Conservation (phyloP, 352 stramenopile genomes). For the Phytophthora aleatoria region DNA sequence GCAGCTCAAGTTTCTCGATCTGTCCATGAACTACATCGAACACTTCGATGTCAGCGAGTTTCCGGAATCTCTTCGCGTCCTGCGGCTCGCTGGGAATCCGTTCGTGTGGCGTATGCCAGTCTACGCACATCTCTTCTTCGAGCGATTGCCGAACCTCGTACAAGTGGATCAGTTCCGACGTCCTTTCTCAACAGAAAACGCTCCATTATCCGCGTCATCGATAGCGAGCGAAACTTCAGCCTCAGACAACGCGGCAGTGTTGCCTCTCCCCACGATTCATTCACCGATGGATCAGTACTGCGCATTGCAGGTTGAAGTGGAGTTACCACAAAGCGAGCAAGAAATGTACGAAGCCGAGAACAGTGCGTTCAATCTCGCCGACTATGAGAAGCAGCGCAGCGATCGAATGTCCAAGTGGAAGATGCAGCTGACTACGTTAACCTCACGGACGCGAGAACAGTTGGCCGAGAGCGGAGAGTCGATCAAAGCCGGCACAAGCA, state of each 20-base stretch:
- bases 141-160: slow-evolving; percentile 60
- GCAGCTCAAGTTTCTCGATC: slow-evolving; percentile 77
- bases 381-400: slow-evolving; percentile 53
- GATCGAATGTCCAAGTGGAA: slow-evolving; percentile 59
- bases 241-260: slow-evolving; percentile 7
- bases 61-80: slow-evolving; percentile 54
- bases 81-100: slow-evolving; percentile 61
- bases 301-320: slow-evolving; percentile 33
- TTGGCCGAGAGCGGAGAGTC: slow-evolving; percentile 34
- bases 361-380: slow-evolving; percentile 30
- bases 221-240: slow-evolving; percentile 24
- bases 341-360: slow-evolving; percentile 21
- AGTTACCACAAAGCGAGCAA: slow-evolving; percentile 23
- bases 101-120: slow-evolving; percentile 60
- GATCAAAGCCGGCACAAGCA: slow-evolving; percentile 16
- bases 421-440: slow-evolving; percentile 51
- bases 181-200: slow-evolving; percentile 2
- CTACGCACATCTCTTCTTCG: slow-evolving; percentile 67
- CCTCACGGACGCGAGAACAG: slow-evolving; percentile 46
- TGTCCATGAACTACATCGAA: slow-evolving; percentile 79
- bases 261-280: slow-evolving; percentile 14
- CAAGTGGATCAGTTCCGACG: slow-evolving; percentile 64
- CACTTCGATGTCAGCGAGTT: slow-evolving; percentile 69
- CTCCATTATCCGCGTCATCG: slow-evolving; percentile 15
- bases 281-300: slow-evolving; percentile 44